A percentile compares a stretch with the other conserved stretches of the same genome.
These are phyloP conservation scores for Penicillium aurantiogriseum DNA, from an alignment of 2,329 filamentous ascomycete species.

Conservation along the genomic window DNA sequence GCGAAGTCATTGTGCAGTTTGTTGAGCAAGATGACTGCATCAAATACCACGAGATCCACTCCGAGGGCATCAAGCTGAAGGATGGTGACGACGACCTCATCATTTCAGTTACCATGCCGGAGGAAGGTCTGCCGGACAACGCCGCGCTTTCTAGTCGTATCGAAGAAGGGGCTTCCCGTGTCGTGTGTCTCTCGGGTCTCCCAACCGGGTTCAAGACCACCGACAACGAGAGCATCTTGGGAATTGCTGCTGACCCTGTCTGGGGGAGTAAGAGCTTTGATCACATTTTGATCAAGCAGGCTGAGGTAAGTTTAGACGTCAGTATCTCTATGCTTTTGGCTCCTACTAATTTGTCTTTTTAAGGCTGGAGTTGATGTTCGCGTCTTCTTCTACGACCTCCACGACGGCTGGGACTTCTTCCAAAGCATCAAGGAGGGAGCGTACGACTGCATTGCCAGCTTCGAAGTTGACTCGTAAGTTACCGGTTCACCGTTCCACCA, in stretches of 20 bases:
- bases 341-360: not conserved
- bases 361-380: slow-evolving; percentile 3
- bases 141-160: not conserved
- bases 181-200: slow-evolving; percentile 3
- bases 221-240: not conserved
- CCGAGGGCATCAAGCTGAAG: slow-evolving; percentile 34
- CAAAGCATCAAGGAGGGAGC: slow-evolving; percentile 1
- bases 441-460: slow-evolving; percentile 5
- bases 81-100: slow-evolving; percentile 36
- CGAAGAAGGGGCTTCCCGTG: slow-evolving; percentile 2
- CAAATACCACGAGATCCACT: slow-evolving; percentile 36
- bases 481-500: not conserved
- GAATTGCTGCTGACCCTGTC: not conserved
- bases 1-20: slow-evolving; percentile 38
- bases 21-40: slow-evolving; percentile 35
- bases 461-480: slow-evolving; percentile 17
- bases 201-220: not conserved
- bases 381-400: slow-evolving; percentile 13
- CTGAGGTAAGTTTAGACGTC: not conserved
- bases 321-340: not conserved
- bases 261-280: slow-evolving; percentile 3
- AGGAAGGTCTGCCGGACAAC: slow-evolving; percentile 37
- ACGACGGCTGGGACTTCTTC: slow-evolving; percentile 8
- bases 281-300: slow-evolving; percentile 1
- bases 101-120: slow-evolving; percentile 33